These are phyloP conservation scores for Colletotrichum tofieldiae DNA, from an alignment of 2,329 filamentous ascomycete genomes.

Conservation along the genomic window DNA sequence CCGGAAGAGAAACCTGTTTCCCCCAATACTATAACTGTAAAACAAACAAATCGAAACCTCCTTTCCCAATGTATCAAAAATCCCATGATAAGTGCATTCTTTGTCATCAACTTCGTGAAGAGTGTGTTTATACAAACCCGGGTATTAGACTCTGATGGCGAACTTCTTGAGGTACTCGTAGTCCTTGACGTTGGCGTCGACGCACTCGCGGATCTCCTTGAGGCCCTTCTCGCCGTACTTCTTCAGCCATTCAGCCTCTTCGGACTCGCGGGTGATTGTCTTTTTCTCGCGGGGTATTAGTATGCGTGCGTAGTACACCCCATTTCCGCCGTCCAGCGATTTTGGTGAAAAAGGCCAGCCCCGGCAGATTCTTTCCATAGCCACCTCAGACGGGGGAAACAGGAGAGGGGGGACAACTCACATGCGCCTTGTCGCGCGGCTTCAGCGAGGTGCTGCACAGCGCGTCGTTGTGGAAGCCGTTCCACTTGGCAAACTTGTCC, in stretches of 20 bases:
- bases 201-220: conserved; percentile 78
- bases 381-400: neutral
- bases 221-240: conserved; percentile 83
- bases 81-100: conserved; percentile 16
- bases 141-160: conserved; percentile 71
- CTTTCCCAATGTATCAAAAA: conserved; percentile 10
- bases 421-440: conserved; percentile 75
- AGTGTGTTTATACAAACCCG: neutral
- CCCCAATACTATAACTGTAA: neutral
- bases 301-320: conserved; percentile 23
- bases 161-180: conserved; percentile 90
- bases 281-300: conserved; percentile 62
- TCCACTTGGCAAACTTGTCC: conserved; percentile 94
- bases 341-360: conserved; percentile 1
- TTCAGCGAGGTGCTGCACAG: conserved; percentile 85
- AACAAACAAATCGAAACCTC: neutral
- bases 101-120: conserved; percentile 41
- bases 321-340: conserved; percentile 10
- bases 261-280: conserved; percentile 74
- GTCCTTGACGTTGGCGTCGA: conserved; percentile 79
- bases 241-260: conserved; percentile 79
- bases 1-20: neutral
- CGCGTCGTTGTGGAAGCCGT: conserved; percentile 95
- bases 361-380: neutral
- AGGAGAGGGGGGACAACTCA: conserved; percentile 55